A percentile compares a stretch with the other conserved stretches of the same genome.
Evolutionary conservation across 164 flowering plant species (phyloP).

Genomic region (Aristolochia californica): DNA sequence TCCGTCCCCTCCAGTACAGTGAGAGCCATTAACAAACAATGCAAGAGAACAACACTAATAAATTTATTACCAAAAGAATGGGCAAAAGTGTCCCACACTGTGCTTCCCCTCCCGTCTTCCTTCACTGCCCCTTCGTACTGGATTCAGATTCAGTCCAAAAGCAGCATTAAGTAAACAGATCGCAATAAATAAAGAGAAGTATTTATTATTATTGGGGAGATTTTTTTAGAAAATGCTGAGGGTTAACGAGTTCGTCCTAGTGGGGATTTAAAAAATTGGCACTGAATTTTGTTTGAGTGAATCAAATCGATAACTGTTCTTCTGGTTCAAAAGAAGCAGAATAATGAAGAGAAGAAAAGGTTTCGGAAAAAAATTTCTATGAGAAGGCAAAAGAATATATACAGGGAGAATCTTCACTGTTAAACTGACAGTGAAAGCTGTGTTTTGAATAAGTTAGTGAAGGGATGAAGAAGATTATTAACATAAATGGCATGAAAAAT

Average conservation of each 20-base stretch:
- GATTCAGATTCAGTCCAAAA: background rate
- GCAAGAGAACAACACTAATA: background rate
- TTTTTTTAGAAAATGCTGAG: too few relatives aligned
- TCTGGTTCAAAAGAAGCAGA: background rate
- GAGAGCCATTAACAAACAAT: background rate
- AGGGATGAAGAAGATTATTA: too few relatives aligned
- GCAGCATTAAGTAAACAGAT: background rate
- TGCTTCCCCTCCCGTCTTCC: constrained; percentile 64
- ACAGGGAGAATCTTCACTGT: background rate
- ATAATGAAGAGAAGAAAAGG: background rate
- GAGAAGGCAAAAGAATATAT: background rate
- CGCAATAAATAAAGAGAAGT: too few relatives aligned
- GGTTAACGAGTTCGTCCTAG: too few relatives aligned
- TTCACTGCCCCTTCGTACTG: constrained; percentile 95
- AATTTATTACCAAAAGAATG: constrained; percentile 45
- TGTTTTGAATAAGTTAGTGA: too few relatives aligned
- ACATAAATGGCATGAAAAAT: too few relatives aligned
- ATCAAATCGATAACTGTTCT: too few relatives aligned
- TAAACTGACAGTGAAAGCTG: background rate
- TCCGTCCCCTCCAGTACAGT: too few relatives aligned
- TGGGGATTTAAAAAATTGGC: too few relatives aligned
- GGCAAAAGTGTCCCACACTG: constrained; percentile 80
- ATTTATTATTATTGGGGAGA: too few relatives aligned
- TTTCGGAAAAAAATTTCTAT: background rate
- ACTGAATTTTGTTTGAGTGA: too few relatives aligned